Evolutionary conservation across 2,329 filamentous ascomycete genomes (phyloP).

Genomic region (Neobulgaria alba): DNA sequence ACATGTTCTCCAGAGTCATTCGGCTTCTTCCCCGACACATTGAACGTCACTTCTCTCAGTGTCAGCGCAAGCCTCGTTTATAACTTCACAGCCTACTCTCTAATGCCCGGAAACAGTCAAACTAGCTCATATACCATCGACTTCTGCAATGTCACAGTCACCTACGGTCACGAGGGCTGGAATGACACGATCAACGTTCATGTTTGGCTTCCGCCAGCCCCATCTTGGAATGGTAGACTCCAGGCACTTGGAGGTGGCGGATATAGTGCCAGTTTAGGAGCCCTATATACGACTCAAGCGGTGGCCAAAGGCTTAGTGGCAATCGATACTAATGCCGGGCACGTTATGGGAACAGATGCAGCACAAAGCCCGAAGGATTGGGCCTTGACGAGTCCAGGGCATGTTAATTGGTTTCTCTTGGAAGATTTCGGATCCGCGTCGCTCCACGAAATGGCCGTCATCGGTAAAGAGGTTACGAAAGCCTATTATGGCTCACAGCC

Average conservation of each 20-base stretch:
- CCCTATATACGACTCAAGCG: constrained; percentile 20
- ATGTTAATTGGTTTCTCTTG: constrained; percentile 14
- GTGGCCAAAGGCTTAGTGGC: constrained; percentile 19
- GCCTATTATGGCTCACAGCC: constrained; percentile 29
- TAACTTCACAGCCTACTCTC: too few relatives aligned
- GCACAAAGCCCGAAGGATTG: neutral
- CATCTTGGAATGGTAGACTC: constrained; percentile 28
- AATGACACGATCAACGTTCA: constrained; percentile 1
- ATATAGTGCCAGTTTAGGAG: constrained; percentile 19
- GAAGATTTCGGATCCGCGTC: constrained; percentile 31
- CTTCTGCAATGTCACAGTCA: neutral
- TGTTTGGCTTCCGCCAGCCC: constrained; percentile 21
- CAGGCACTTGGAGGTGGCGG: constrained; percentile 28
- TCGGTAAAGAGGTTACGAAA: constrained; percentile 29
- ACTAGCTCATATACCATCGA: too few relatives aligned
- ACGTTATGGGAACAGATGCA: neutral
- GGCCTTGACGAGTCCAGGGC: constrained; percentile 1
- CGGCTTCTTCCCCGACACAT: too few relatives aligned
- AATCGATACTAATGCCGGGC: constrained; percentile 24
- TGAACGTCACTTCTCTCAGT: too few relatives aligned
- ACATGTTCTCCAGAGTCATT: too few relatives aligned
- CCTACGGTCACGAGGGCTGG: neutral
- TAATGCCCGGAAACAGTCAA: too few relatives aligned
- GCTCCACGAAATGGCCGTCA: constrained; percentile 27
- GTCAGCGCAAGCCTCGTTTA: too few relatives aligned